phyloP scores from a whole-genome alignment of 768 basidiomycete genomes.

The Kwoniella botswanensis region DNA sequence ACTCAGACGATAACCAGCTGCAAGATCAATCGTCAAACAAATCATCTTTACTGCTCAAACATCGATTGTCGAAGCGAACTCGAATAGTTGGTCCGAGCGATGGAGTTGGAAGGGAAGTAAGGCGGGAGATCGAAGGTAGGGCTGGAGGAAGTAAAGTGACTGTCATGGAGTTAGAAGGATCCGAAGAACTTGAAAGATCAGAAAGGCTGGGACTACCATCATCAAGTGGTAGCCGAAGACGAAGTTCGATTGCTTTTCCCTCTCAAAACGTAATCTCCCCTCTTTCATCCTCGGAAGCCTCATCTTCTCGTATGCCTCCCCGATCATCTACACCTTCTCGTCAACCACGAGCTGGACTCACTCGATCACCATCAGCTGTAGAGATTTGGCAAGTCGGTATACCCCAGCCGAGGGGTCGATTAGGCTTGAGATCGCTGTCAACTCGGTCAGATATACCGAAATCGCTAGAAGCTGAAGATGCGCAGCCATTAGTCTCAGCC shows the following conservation, averaged over 20 bases:
- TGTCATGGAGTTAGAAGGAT: slow-evolving; percentile 22
- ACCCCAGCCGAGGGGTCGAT: slow-evolving; percentile 15
- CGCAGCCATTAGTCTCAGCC: slow-evolving; percentile 8
- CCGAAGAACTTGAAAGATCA: slow-evolving; percentile 17
- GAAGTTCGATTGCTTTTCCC: slow-evolving; percentile 38
- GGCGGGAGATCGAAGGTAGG: slow-evolving; percentile 26
- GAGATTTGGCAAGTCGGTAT: slow-evolving; percentile 44
- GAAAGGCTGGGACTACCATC: slow-evolving; percentile 9
- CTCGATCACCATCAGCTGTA: slow-evolving; percentile 28
- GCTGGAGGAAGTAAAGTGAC: slow-evolving; percentile 25
- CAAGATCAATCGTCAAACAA: neutral
- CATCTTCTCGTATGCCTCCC: slow-evolving; percentile 16
- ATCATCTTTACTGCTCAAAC: slow-evolving; percentile 19
- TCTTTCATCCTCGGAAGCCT: slow-evolving; percentile 18
- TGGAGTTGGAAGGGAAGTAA: slow-evolving; percentile 21
- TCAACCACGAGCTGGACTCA: slow-evolving; percentile 7
- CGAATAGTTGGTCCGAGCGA: slow-evolving; percentile 22
- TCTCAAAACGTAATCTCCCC: neutral
- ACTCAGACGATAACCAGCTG: slow-evolving; percentile 20
- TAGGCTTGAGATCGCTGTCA: slow-evolving; percentile 29
- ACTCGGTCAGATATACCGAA: slow-evolving; percentile 21
- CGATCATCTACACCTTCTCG: slow-evolving; percentile 13
- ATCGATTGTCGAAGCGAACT: slow-evolving; percentile 26
- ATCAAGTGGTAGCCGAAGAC: slow-evolving; percentile 16
- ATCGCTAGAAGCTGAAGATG: slow-evolving; percentile 8